Percentiles rank a stretch among this genome's conserved stretches.
phyloP scores from a whole-genome alignment of 1,284 basidiomycete species.

The Irpex sp. region DNA sequence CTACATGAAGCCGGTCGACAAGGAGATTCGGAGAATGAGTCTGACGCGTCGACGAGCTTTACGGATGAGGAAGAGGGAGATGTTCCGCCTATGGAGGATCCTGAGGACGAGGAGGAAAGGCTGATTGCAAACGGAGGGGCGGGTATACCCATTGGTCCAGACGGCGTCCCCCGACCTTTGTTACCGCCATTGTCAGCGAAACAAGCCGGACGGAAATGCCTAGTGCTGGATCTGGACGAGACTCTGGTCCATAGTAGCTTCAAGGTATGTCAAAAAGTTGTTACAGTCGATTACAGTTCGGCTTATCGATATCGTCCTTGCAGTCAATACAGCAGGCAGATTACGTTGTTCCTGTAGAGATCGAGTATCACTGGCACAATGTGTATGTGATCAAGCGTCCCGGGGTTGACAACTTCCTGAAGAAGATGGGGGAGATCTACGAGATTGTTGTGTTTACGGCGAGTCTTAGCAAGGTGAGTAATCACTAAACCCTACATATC shows the following conservation, averaged over 20 bases:
- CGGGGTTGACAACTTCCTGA: slow-evolving; percentile 94
- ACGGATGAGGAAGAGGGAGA: slow-evolving; percentile 46
- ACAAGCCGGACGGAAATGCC: slow-evolving; percentile 85
- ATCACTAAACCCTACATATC: not conserved
- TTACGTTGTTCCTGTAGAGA: slow-evolving; percentile 98
- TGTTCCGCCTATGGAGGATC: slow-evolving; percentile 37
- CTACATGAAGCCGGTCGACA: slow-evolving; percentile 26
- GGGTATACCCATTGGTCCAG: slow-evolving; percentile 77
- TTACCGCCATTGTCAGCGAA: slow-evolving; percentile 75
- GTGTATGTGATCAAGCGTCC: slow-evolving; percentile 99
- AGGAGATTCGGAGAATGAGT: slow-evolving; percentile 37
- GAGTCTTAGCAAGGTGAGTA: slow-evolving; percentile 83
- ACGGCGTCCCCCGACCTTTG: slow-evolving; percentile 85
- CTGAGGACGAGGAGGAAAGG: slow-evolving; percentile 75
- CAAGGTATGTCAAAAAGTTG: slow-evolving; percentile 52
- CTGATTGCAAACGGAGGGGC: slow-evolving; percentile 80
- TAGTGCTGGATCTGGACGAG: slow-evolving; percentile 94
- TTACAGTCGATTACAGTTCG: too few relatives aligned
- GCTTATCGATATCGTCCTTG: not conserved
- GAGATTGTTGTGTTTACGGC: slow-evolving; percentile 98
- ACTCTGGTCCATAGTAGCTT: slow-evolving; percentile 93
- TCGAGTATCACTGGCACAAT: slow-evolving; percentile 96
- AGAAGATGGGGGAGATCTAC: slow-evolving; percentile 96
- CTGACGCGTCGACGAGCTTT: slow-evolving; percentile 31
- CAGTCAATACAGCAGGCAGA: slow-evolving; percentile 95